phyloP scores from a whole-genome alignment of 75 land plant species.

The Larix kaempferi region DNA sequence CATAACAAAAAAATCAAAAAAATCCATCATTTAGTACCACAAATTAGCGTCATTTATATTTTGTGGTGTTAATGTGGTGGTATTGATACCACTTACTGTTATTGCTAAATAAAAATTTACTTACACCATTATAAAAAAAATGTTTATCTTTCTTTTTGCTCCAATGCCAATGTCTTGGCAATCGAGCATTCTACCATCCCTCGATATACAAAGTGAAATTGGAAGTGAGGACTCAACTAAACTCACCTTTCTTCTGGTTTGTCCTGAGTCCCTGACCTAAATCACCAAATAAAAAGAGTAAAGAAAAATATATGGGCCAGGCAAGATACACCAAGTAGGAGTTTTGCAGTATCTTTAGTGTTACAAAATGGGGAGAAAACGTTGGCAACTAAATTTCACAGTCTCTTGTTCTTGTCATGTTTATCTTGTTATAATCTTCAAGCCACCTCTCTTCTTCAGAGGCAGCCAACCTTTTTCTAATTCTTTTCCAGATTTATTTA shows the following conservation, averaged over 20 bases:
- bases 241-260: neutral
- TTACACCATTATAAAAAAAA: slow-evolving; percentile 82
- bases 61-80: no score
- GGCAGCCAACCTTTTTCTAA: slow-evolving; percentile 81
- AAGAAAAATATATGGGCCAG: neutral
- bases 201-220: slow-evolving; percentile 14
- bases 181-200: slow-evolving; percentile 63
- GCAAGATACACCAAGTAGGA: neutral
- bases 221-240: neutral
- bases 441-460: slow-evolving; percentile 89
- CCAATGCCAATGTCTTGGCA: slow-evolving; percentile 61
- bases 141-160: slow-evolving; percentile 64
- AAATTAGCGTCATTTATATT: no score
- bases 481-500: slow-evolving; percentile 80
- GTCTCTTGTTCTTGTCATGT: neutral
- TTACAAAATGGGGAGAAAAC: neutral
- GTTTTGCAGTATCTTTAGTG: neutral
- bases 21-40: no score
- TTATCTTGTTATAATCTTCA: slow-evolving; percentile 87
- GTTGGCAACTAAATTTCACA: neutral
- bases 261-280: no score
- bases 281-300: neutral
- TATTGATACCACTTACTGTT: no score
- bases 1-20: no score
- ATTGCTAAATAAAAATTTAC: slow-evolving; percentile 5